A percentile compares a stretch with the other conserved stretches of the same genome.
These are phyloP conservation scores for Trichoderma gamsii DNA, from an alignment of 495 filamentous ascomycete species.

Conservation along the genomic window DNA sequence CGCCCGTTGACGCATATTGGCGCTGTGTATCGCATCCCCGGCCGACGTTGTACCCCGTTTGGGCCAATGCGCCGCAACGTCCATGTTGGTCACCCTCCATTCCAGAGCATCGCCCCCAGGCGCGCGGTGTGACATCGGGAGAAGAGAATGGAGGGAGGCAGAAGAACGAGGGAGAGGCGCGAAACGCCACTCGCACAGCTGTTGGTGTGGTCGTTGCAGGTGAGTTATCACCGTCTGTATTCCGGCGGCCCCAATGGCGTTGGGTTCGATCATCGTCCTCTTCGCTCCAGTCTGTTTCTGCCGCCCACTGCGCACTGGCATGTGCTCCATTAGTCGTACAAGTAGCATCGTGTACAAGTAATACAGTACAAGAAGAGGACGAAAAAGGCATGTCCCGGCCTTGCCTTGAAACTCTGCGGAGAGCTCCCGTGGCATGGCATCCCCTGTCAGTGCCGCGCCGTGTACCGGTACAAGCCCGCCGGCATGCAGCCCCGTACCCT, in stretches of 20 bases:
- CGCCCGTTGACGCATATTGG: not conserved
- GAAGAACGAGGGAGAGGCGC: too few relatives aligned
- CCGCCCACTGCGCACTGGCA: too few relatives aligned
- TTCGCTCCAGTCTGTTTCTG: too few relatives aligned
- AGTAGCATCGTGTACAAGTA: too few relatives aligned
- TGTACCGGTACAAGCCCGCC: not conserved
- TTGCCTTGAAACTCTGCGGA: not conserved
- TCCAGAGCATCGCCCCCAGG: not conserved
- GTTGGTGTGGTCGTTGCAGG: not conserved
- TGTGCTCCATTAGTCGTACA: too few relatives aligned
- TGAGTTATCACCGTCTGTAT: too few relatives aligned
- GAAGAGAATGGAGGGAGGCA: not conserved
- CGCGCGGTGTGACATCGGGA: constrained; percentile 4
- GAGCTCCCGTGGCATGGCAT: not conserved
- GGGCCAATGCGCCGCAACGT: not conserved
- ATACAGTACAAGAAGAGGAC: too few relatives aligned
- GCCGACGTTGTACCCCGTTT: not conserved
- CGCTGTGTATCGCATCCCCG: not conserved
- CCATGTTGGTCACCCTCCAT: not conserved
- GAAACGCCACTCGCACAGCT: not conserved
- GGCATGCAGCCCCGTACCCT: not conserved
- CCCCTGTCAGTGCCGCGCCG: not conserved
- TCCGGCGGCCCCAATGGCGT: too few relatives aligned
- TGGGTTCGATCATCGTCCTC: too few relatives aligned
- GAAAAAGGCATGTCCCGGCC: not conserved